Percentiles rank a stretch among this genome's conserved stretches.
Evolutionary conservation across 345 rosid genomes (phyloP).

Genomic region (Linum trigynum): DNA sequence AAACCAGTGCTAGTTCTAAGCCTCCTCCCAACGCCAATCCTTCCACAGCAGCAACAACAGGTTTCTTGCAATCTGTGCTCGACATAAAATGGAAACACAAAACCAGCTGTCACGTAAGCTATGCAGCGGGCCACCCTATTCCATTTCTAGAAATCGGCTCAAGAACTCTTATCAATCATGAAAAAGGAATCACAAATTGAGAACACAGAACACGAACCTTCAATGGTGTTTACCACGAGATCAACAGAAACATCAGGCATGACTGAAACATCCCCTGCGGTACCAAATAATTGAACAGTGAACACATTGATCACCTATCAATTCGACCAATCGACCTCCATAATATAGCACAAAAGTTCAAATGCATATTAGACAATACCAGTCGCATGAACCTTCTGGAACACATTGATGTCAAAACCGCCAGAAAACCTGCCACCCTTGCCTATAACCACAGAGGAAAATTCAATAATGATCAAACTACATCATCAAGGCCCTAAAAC

Average conservation of each 20-base stretch:
- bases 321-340: not conserved
- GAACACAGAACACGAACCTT: constrained; percentile 35
- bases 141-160: not conserved
- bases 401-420: constrained; percentile 84
- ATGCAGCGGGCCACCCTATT: no score
- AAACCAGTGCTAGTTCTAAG: constrained; percentile 80
- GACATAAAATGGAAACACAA: constrained; percentile 15
- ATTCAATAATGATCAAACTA: not conserved
- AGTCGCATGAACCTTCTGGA: constrained; percentile 56
- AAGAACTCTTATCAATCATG: not conserved
- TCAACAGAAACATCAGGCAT: constrained; percentile 83
- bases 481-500: not conserved
- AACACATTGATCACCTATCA: not conserved
- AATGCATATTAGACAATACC: constrained; percentile 33
- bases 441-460: constrained; percentile 36
- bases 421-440: constrained; percentile 79
- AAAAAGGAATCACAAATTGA: not conserved
- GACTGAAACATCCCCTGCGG: constrained; percentile 60
- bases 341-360: not conserved
- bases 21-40: constrained; percentile 99
- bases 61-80: constrained; percentile 67
- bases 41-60: constrained; percentile 91
- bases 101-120: not conserved
- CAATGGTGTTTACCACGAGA: constrained; percentile 59
- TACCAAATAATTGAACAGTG: not conserved